phyloP scores from a whole-genome alignment of 116 monocot genomes.

The Trichopus zeylanicus region DNA sequence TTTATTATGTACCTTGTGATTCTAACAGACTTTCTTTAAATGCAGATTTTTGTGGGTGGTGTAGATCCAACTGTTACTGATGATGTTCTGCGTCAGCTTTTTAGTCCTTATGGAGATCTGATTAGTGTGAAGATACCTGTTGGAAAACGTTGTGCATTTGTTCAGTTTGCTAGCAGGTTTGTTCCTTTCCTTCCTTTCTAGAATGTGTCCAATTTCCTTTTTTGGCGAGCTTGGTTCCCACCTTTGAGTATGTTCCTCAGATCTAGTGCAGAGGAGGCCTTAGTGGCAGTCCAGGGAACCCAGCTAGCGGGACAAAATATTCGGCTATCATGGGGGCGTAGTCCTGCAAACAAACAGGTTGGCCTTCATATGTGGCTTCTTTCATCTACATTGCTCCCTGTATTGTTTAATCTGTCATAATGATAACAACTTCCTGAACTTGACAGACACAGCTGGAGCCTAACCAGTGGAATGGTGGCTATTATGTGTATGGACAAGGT shows the following conservation, averaged over 20 bases:
- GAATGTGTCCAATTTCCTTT: no score
- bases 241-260: constrained; percentile 14
- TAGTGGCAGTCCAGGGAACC: constrained; percentile 45
- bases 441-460: constrained; percentile 64
- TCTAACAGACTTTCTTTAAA: neutral
- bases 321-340: constrained; percentile 85
- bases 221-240: neutral
- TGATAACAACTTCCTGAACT: neutral
- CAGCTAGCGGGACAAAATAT: no score
- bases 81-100: constrained; percentile 61
- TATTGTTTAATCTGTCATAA: neutral
- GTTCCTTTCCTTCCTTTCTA: neutral
- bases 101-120: constrained; percentile 66
- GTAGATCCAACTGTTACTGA: constrained; percentile 70
- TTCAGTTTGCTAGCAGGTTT: constrained; percentile 80
- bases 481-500: constrained; percentile 82
- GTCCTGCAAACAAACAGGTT: constrained; percentile 57
- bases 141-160: no score
- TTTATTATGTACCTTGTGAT: neutral
- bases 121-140: constrained; percentile 79
- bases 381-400: neutral
- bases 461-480: constrained; percentile 58
- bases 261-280: constrained; percentile 51
- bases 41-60: constrained; percentile 90
- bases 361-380: neutral